Evolutionary conservation across 164 flowering plant species (phyloP).

Genomic region (Annona squamosa): DNA sequence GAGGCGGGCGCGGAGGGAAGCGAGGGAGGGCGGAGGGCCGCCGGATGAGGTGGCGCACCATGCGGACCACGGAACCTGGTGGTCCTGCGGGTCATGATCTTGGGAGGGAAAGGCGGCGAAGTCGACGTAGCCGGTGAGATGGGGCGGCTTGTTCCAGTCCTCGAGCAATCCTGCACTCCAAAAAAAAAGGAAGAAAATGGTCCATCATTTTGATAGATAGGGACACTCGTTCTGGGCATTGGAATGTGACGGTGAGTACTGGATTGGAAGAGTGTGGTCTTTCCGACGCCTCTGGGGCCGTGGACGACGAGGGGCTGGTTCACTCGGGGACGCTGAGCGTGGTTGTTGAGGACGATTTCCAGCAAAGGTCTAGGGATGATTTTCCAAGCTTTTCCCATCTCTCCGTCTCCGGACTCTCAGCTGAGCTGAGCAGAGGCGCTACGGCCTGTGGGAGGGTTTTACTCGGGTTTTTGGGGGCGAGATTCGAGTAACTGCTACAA

Average conservation of each 20-base stretch:
- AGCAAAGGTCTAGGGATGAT: conserved; percentile 73
- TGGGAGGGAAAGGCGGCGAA: conserved; percentile 42
- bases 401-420: conserved; percentile 26
- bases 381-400: conserved; percentile 59
- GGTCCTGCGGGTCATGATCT: conserved; percentile 14
- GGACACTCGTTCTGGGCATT: background rate
- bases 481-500: background rate
- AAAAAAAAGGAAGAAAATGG: background rate
- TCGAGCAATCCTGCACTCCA: conserved; percentile 56
- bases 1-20: conserved; percentile 40
- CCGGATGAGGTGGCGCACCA: conserved; percentile 31
- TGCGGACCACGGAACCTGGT: conserved; percentile 66
- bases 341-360: conserved; percentile 77
- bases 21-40: conserved; percentile 29
- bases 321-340: conserved; percentile 70
- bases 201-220: background rate
- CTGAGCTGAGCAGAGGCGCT: background rate
- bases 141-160: conserved; percentile 78
- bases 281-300: conserved; percentile 91
- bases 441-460: background rate
- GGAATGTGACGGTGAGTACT: conserved; percentile 30
- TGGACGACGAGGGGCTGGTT: conserved; percentile 83
- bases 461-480: background rate
- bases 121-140: conserved; percentile 77
- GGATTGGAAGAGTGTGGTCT: conserved; percentile 80